Evolutionary conservation across 345 rosid genomes (phyloP).

Genomic region (Eutrema yunnanense): DNA sequence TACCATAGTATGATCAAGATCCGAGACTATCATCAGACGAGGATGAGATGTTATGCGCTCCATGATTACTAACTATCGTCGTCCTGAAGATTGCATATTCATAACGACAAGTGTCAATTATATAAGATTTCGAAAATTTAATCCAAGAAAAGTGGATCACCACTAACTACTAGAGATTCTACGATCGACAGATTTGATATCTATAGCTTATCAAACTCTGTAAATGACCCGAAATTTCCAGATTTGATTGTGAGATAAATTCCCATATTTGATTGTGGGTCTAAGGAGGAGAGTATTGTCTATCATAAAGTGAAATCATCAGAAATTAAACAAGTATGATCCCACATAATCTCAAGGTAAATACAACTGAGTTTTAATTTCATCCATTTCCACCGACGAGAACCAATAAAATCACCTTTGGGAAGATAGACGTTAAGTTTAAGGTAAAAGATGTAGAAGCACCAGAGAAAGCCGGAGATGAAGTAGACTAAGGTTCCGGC

Average conservation of each 20-base stretch:
- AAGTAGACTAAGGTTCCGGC: constrained; percentile 71
- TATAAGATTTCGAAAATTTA: not conserved
- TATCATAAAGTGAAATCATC: not conserved
- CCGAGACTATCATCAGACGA: constrained; percentile 92
- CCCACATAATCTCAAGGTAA: not conserved
- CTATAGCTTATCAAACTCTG: not conserved
- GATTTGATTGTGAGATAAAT: no score
- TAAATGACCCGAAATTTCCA: not conserved
- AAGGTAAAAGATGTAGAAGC: constrained; percentile 76
- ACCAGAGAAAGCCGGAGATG: constrained; percentile 82
- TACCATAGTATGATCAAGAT: constrained; percentile 98
- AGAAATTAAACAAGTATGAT: not conserved
- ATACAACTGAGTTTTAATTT: not conserved
- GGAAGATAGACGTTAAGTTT: constrained; percentile 76
- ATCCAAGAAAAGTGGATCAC: not conserved
- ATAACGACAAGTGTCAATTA: not conserved
- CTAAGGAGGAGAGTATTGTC: not conserved
- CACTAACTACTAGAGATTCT: not conserved
- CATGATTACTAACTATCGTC: constrained; percentile 36
- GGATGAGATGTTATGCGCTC: constrained; percentile 60
- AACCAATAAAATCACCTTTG: constrained; percentile 39
- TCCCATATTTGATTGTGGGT: no score
- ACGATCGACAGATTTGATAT: not conserved
- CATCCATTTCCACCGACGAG: not conserved
- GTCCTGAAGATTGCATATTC: not conserved